Percentiles rank a stretch among this genome's conserved stretches.
These are phyloP conservation scores for Prunus dulcis DNA, from an alignment of 306 rosid species.

Conservation along the genomic window DNA sequence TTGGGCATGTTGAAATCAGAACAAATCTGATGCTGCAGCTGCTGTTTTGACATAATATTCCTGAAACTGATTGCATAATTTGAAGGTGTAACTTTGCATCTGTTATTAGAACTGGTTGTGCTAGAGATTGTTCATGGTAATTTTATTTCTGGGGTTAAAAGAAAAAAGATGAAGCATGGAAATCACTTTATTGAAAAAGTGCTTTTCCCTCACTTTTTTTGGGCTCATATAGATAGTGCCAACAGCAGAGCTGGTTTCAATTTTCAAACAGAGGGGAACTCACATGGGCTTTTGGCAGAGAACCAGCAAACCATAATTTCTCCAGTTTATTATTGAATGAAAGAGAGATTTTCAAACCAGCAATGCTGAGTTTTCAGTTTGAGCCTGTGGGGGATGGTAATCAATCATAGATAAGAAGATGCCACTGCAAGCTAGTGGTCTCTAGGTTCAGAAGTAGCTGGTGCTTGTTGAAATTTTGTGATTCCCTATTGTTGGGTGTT, in stretches of 20 bases:
- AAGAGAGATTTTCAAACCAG: neutral
- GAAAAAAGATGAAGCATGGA: neutral
- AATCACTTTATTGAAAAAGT: neutral
- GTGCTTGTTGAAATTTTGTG: no score
- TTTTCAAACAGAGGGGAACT: constrained; percentile 3
- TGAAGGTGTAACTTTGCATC: no score
- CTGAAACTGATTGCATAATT: neutral
- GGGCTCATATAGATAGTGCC: neutral
- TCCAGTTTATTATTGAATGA: neutral
- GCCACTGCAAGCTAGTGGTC: neutral
- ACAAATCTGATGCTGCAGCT: neutral
- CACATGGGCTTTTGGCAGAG: constrained; percentile 13
- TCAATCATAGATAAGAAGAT: neutral
- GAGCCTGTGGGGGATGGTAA: neutral
- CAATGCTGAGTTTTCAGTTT: neutral
- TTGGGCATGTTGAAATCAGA: neutral
- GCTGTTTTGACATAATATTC: neutral
- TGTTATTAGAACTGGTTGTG: neutral
- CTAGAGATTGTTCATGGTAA: neutral
- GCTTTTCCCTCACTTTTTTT: neutral
- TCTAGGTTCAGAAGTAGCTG: no score
- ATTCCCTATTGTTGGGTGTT: no score
- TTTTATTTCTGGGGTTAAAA: neutral
- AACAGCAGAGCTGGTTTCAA: neutral
- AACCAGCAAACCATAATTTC: neutral